Percentiles rank a stretch among this genome's conserved stretches.
Evolutionary conservation across 2,329 filamentous ascomycete species (phyloP).

Genomic region (Verticillium dahliae): DNA sequence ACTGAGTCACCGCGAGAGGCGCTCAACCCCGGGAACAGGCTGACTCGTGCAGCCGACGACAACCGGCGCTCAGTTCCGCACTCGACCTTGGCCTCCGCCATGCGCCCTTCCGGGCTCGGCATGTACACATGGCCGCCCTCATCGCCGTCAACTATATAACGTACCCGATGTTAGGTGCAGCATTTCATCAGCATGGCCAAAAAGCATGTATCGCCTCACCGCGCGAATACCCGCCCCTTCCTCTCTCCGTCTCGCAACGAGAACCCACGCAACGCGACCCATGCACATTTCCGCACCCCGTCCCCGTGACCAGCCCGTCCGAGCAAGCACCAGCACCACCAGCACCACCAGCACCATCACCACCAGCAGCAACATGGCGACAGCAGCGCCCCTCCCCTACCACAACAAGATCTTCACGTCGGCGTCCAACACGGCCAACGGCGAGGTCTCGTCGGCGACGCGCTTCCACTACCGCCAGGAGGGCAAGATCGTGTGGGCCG

Average conservation of each 20-base stretch:
- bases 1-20: not conserved
- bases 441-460: conserved; percentile 16
- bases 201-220: not conserved
- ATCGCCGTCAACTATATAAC: not conserved
- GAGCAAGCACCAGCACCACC: not conserved
- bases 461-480: conserved; percentile 19
- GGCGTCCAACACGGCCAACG: conserved; percentile 14
- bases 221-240: not conserved
- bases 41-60: not conserved
- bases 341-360: not conserved
- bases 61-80: not conserved
- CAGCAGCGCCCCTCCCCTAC: not conserved
- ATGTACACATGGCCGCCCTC: not conserved
- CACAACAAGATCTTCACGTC: not conserved
- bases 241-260: too few relatives aligned
- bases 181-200: too few relatives aligned
- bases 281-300: not conserved
- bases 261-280: not conserved
- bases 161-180: too few relatives aligned
- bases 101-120: not conserved
- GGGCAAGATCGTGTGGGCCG: conserved; percentile 18
- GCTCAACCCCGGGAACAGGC: not conserved
- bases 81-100: not conserved
- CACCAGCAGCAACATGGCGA: not conserved
- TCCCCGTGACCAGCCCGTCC: too few relatives aligned